Base-by-base conservation (phyloP, 129 eudicot genomes). In the Flaveria brownii region DNA sequence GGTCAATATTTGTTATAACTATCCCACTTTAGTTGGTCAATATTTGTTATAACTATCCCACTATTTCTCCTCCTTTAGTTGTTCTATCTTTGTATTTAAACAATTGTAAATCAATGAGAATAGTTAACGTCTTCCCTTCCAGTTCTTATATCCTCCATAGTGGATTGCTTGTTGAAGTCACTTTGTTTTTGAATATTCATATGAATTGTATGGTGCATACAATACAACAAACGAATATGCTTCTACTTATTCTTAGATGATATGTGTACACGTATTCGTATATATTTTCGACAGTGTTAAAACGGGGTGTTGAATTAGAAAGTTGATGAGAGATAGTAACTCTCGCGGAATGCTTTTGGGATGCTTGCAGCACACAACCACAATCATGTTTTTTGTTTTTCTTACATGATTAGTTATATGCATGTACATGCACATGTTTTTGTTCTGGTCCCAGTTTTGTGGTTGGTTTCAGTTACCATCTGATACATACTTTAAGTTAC, bases 341-440 rank as follows among this genome's bases (percentile, higher is more conserved):
- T 50, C 56, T 50, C 20, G 16, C 18, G 15, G 5, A 50, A 22
- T 57, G 13, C 13, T 51, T n/a, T 71, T 28, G 75, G 16, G 17
- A 16, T 50, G 75, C 45, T 26, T 15, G 42, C 23, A 57, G 64
- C 64, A 57, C 64, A 57, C 64, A 57, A 57, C 13, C 28, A 57
- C 64, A 57, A 45, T 52, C 51, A 30, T 39, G 64, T 33, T 52
- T 51, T 69, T 13, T 46, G 15, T 39, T 69, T 45, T 46, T 46
- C 57, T 30, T 71, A 71, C 47, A 28, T 2, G 30, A 52, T 28
- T 51, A 51, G 63, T 51, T 52, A 51, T n/a, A 17, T 54, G 59
- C 78, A 74, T 74, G 46, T 45, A 50, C 75, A 25, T 16, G 11
- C 78, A 74, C 78, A 74, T 74, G 78, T 74, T 49, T 26, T 22